Evolutionary conservation across 495 filamentous ascomycete species (phyloP), one percentile per base, ranked within the genome.

Genomic region (Elasticomyces elasticus): DNA sequence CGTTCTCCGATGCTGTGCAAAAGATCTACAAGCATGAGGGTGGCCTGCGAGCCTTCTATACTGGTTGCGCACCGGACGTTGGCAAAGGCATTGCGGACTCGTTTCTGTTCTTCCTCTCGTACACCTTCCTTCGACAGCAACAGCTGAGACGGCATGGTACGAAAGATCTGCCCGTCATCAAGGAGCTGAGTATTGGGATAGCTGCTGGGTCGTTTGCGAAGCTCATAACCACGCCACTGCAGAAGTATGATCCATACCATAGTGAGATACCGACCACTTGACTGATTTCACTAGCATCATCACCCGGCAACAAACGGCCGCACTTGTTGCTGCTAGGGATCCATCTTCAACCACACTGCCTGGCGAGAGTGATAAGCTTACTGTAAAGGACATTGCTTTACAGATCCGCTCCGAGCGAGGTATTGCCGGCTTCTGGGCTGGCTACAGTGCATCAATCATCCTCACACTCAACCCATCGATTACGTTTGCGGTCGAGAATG

Each of bases 401-500:
- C 71, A 78, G 33, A 91, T 95, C 46, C 67, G 71, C 11, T 52
- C 68, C 1, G 86, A 92, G 63, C 84, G 86, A 61, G 91, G 89
- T 0, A 48, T 91, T 7, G 61, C 64, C 20, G 89, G 89, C 0
- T 86, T 95, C 59, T 95, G 91, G 90, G 86, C 88, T 0, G 91
- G 91, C 2, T 95, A 95, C 68, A 85, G 84, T 12, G 89, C 89
- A 0, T 79, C 77, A 25, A 66, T 92, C 47, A 74, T 94, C 46
- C 67, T 96, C 28, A 90, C 90, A 0, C 71, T 95, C 0, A 95
- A 96, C 62, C 90, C 90, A 9, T 82, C 82, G 46, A 72, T 94
- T 52, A 95, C 91, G 0, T 90, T 95, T 62, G 82, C 91, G 60
- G 71, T 95, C 17, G 85, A 94, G 59, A 82, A 84, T 58, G 61